Evolutionary conservation across 768 basidiomycete genomes (phyloP).

Genomic region (Amanita exitialis): DNA sequence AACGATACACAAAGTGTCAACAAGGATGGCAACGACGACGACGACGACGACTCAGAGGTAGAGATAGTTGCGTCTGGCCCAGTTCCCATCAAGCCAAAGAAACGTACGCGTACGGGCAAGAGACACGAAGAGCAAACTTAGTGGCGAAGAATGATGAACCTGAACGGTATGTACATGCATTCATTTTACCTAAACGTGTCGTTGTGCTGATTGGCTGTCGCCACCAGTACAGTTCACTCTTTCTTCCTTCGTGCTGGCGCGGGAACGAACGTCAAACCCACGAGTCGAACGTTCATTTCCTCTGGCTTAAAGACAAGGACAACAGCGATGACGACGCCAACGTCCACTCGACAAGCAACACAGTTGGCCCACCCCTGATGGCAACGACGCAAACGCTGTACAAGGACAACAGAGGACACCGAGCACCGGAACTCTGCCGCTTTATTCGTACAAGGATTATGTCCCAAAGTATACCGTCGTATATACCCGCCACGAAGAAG

Average conservation of each 20-base stretch:
- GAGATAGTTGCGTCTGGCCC: not conserved
- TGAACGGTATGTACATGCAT: not conserved
- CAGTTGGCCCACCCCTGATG: too few relatives aligned
- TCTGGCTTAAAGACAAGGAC: not conserved
- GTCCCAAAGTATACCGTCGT: conserved; percentile 15
- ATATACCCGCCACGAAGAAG: conserved; percentile 19
- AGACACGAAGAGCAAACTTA: not conserved
- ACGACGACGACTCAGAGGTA: not conserved
- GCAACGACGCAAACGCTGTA: too few relatives aligned
- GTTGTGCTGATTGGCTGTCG: not conserved
- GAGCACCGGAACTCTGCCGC: conserved; percentile 2
- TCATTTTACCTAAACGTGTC: not conserved
- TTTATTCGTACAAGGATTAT: conserved; percentile 22
- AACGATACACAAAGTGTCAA: not conserved
- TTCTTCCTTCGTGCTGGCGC: not conserved
- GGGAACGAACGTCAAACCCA: not conserved
- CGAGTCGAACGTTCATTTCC: not conserved
- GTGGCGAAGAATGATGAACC: not conserved
- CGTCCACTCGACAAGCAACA: too few relatives aligned
- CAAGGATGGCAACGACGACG: not conserved
- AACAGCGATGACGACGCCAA: not conserved
- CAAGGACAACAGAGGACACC: not conserved
- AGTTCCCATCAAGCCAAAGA: not conserved
- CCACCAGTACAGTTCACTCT: not conserved
- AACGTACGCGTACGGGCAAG: not conserved